phyloP scores from a whole-genome alignment of 345 rosid species.

The Pistacia vera region DNA sequence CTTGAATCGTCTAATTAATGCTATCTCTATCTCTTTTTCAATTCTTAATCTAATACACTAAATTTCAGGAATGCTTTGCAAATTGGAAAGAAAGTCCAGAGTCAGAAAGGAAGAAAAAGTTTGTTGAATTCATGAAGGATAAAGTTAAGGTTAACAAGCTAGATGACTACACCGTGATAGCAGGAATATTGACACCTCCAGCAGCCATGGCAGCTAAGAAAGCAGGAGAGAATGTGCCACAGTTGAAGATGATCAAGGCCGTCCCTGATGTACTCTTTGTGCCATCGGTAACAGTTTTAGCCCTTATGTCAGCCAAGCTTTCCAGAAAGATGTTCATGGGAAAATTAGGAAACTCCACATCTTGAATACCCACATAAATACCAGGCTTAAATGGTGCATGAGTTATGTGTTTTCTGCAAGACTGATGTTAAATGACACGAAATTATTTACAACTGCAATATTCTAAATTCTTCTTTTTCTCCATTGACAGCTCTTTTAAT shows the following conservation, averaged over 20 bases:
- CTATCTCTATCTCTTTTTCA: too few relatives aligned
- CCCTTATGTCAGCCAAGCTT: conserved; percentile 68
- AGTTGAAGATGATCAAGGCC: conserved; percentile 53
- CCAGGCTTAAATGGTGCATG: not conserved
- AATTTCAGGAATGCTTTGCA: conserved; percentile 41
- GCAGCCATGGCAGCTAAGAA: conserved; percentile 91
- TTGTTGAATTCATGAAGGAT: conserved; percentile 47
- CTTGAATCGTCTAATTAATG: not conserved
- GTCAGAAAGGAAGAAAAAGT: conserved; percentile 35
- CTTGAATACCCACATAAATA: not conserved
- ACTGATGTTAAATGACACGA: not conserved
- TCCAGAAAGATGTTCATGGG: conserved; percentile 56
- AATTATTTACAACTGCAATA: not conserved
- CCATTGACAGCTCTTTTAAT: too few relatives aligned
- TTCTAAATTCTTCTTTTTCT: too few relatives aligned
- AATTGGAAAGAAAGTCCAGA: conserved; percentile 40
- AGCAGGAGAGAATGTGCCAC: conserved; percentile 82
- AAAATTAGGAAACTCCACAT: not conserved
- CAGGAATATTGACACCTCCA: conserved; percentile 70
- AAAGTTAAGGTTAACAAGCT: conserved; percentile 48
- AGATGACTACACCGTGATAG: conserved; percentile 58
- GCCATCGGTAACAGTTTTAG: conserved; percentile 59
- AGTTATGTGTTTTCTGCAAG: not conserved
- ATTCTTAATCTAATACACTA: not conserved
- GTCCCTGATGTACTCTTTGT: conserved; percentile 87